These are phyloP conservation scores for Acacia pycnantha DNA, from an alignment of 331 rosid genomes.

Conservation along the genomic window DNA sequence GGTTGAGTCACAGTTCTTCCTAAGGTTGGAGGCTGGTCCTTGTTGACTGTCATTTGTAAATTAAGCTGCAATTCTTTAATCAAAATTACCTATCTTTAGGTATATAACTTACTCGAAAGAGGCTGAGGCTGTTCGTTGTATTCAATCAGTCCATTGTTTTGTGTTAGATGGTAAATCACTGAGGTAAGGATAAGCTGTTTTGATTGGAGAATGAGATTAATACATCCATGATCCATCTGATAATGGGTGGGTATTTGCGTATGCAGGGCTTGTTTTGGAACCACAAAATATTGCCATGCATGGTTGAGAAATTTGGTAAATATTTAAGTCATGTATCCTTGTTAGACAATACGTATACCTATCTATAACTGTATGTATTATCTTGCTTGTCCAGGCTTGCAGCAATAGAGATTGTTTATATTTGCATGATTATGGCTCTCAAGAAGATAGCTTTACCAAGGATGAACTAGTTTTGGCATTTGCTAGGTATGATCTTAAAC, in stretches of 20 bases:
- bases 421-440: constrained; percentile 91
- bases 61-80: constrained; percentile 16
- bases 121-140: constrained; percentile 90
- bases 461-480: constrained; percentile 90
- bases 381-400: constrained; percentile 77
- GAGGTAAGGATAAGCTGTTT: constrained; percentile 51
- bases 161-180: constrained; percentile 86
- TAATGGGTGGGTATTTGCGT: constrained; percentile 26
- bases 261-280: constrained; percentile 96
- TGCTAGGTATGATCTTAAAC: constrained; percentile 65
- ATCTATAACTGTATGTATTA: constrained; percentile 15
- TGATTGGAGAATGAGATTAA: constrained; percentile 20
- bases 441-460: constrained; percentile 93
- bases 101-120: constrained; percentile 89
- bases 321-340: constrained; percentile 23
- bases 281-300: constrained; percentile 98
- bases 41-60: constrained; percentile 18
- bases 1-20: constrained; percentile 16
- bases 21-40: constrained; percentile 14
- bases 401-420: constrained; percentile 89
- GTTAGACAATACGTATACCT: neutral
- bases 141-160: constrained; percentile 96
- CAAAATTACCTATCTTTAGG: constrained; percentile 41
- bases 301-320: constrained; percentile 95
- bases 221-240: constrained; percentile 2